phyloP scores from a whole-genome alignment of 1,284 basidiomycete genomes.

The Pseudozyma sp. region DNA sequence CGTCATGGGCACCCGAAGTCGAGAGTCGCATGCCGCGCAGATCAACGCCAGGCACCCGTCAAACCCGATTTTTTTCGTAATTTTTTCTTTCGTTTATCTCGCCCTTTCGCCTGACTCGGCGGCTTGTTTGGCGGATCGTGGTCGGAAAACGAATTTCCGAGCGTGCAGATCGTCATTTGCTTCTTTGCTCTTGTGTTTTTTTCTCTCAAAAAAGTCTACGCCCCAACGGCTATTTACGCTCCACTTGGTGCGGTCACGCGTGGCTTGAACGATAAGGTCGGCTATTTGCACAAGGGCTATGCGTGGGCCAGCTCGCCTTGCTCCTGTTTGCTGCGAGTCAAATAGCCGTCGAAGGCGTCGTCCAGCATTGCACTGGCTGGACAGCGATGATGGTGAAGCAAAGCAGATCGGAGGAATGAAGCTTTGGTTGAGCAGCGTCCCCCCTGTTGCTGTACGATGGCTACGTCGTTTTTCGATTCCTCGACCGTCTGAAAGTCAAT shows the following conservation, averaged over 20 bases:
- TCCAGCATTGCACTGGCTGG: not conserved
- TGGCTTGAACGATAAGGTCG: not conserved
- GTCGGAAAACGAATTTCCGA: slow-evolving; percentile 13
- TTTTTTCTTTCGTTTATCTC: not conserved
- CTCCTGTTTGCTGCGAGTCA: not conserved
- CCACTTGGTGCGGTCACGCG: slow-evolving; percentile 12
- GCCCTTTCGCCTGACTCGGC: not conserved
- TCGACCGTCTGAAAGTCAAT: too few species aligned
- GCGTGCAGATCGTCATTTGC: slow-evolving; percentile 8
- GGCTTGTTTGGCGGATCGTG: too few species aligned
- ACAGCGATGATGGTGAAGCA: not conserved
- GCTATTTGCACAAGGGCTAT: slow-evolving; percentile 17
- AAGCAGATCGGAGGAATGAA: too few species aligned
- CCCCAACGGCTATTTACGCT: slow-evolving; percentile 33
- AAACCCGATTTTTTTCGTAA: slow-evolving; percentile 16
- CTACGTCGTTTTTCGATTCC: too few species aligned
- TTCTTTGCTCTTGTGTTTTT: not conserved
- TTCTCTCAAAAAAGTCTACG: not conserved
- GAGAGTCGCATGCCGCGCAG: not conserved
- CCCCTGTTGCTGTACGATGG: too few species aligned
- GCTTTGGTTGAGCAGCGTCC: too few species aligned
- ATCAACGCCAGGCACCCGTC: slow-evolving; percentile 17
- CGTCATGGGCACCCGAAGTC: not conserved
- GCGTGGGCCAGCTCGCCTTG: not conserved
- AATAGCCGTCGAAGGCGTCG: slow-evolving; percentile 3